Evolutionary conservation across 2,329 filamentous ascomycete genomes (phyloP).

Genomic region (Apiospora aurea): DNA sequence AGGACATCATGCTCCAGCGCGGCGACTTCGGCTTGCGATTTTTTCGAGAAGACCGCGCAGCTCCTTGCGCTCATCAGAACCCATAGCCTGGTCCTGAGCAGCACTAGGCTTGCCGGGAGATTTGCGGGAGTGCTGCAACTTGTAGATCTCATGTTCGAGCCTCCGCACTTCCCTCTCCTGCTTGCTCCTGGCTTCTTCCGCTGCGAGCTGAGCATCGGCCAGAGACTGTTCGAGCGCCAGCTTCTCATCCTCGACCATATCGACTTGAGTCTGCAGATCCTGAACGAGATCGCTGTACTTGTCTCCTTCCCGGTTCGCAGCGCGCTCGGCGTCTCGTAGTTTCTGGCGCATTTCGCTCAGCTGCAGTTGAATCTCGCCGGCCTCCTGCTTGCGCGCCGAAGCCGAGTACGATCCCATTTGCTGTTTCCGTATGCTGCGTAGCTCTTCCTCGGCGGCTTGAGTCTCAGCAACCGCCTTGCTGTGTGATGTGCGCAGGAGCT

Average conservation of each 20-base stretch:
- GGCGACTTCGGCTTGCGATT: conserved; percentile 69
- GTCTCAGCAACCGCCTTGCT: conserved; percentile 69
- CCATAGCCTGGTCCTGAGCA: conserved; percentile 37
- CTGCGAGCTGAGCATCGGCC: conserved; percentile 59
- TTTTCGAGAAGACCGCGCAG: conserved; percentile 67
- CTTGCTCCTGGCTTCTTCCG: conserved; percentile 58
- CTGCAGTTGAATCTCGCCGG: conserved; percentile 54
- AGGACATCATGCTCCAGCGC: conserved; percentile 76
- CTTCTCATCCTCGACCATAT: conserved; percentile 69
- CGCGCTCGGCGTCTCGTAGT: conserved; percentile 58
- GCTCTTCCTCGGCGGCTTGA: conserved; percentile 69
- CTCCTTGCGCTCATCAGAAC: conserved; percentile 62
- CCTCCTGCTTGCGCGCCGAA: conserved; percentile 63
- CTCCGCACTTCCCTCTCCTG: conserved; percentile 52
- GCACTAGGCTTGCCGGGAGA: neutral
- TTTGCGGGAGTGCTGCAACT: conserved; percentile 40
- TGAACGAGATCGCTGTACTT: conserved; percentile 49
- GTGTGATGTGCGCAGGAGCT: conserved; percentile 62
- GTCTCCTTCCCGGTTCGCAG: conserved; percentile 22
- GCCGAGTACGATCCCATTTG: conserved; percentile 59
- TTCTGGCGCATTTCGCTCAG: conserved; percentile 54
- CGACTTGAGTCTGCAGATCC: conserved; percentile 71
- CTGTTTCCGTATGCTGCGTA: conserved; percentile 61
- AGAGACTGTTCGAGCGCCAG: conserved; percentile 64
- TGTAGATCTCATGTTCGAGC: conserved; percentile 41